Base-by-base conservation (phyloP, 306 rosid genomes). In the Elaeagnus macrophylla region DNA sequence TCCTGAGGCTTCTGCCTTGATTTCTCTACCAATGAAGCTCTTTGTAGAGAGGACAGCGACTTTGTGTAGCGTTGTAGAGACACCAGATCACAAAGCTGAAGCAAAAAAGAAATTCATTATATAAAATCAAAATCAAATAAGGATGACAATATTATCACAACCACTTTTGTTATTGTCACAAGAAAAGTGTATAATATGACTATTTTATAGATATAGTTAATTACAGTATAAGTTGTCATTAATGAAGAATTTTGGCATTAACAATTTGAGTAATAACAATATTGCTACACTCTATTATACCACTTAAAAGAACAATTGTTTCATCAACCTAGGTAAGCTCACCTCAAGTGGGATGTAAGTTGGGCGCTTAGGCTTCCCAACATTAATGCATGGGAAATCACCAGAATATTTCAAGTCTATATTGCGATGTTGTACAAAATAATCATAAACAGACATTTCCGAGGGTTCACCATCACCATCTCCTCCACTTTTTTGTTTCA, bases 1-100 rank as follows among this genome's bases (percentile, higher is more conserved):
- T 93, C 96, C 18, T 76, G 83, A 0, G 99, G 99, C 75, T 87
- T 93, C 72, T 87, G 96, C 75, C 96, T 80, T 0, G 99, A 93
- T 66, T 93, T 87, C 59, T 93, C 96, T 32, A 87, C 96, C 37
- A 93, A 70, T 0, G 96, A 82, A 56, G 96, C 51, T 65, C 99
- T 73, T 64, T 93, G 96, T 35, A 81, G 75, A 0, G 96, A 82
- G 5, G 99, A 70, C 2, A 93, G 58, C 6, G 96, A 75, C 64
- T 93, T 93, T 0, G 99, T 87, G 45, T 87, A 93, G 0, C 99
- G 80, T 81, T 93, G 96, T 47, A 93, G 61, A 0, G 99, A 74
- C n/a, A 93, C 85, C 82, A 87, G 54, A 5, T 73, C 17, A 66
- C 99, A 93, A 17, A 93, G 83, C 99, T 93, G 59, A 3, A 44